These are phyloP conservation scores for Colletotrichum australisinense DNA, from an alignment of 2,329 filamentous ascomycete genomes.

Conservation along the genomic window DNA sequence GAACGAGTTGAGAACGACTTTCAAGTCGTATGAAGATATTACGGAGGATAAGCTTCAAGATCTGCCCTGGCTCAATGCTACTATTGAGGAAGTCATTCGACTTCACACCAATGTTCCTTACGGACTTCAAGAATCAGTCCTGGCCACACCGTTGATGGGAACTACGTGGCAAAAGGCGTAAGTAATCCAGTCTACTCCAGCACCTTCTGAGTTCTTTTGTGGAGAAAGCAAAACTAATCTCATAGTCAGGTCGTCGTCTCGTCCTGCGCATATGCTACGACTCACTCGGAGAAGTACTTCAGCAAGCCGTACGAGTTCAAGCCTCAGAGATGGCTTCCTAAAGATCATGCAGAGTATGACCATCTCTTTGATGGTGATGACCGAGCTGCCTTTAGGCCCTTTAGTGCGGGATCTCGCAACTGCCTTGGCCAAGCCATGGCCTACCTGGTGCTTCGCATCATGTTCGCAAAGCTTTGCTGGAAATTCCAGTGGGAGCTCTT, in stretches of 20 bases:
- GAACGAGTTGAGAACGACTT: background rate
- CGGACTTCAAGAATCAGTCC: background rate
- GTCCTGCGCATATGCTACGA: conserved; percentile 9
- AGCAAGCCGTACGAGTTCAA: conserved; percentile 10
- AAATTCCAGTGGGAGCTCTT: conserved; percentile 10
- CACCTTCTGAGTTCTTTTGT: background rate
- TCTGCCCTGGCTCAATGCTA: background rate
- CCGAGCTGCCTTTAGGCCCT: background rate
- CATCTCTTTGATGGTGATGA: background rate
- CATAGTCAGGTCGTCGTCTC: background rate
- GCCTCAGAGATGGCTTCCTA: conserved; percentile 18
- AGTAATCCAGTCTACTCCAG: background rate
- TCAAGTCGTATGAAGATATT: conserved; percentile 2
- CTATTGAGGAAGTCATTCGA: background rate
- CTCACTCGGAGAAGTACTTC: conserved; percentile 13
- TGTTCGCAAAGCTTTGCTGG: conserved; percentile 3
- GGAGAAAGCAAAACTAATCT: background rate
- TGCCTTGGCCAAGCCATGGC: conserved; percentile 22
- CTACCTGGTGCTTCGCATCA: conserved; percentile 9
- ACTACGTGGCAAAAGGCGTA: background rate
- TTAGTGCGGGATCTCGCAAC: conserved; percentile 3
- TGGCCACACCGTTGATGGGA: background rate
- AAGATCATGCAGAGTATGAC: conserved; percentile 10
- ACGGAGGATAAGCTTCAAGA: background rate
- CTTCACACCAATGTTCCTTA: background rate